phyloP scores from a whole-genome alignment of 768 basidiomycete species.

The Suillus brevipes region DNA sequence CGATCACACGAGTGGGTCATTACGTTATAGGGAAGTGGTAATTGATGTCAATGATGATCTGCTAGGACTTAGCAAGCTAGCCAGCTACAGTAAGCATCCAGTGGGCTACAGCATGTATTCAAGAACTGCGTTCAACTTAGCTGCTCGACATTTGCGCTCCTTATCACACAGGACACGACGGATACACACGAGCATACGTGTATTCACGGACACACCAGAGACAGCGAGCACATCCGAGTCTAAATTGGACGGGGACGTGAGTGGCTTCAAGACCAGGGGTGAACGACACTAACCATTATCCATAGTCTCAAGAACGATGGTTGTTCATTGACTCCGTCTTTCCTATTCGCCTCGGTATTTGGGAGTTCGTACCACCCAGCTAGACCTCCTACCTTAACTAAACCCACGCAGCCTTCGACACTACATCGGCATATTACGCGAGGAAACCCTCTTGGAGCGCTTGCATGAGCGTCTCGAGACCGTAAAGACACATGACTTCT shows the following conservation, averaged over 20 bases:
- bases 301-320: conserved; percentile 48
- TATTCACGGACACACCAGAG: conserved; percentile 5
- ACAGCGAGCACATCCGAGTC: conserved; percentile 19
- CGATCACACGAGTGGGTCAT: neutral
- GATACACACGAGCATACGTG: neutral
- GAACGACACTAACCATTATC: neutral
- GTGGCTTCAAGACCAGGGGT: neutral
- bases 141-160: conserved; percentile 6
- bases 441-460: conserved; percentile 53
- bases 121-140: conserved; percentile 11
- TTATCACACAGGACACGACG: conserved; percentile 5
- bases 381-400: conserved; percentile 10
- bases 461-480: conserved; percentile 50
- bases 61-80: neutral
- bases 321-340: conserved; percentile 79
- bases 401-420: conserved; percentile 55
- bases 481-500: conserved; percentile 58
- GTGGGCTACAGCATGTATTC: conserved; percentile 18
- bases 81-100: neutral
- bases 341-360: conserved; percentile 65
- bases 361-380: conserved; percentile 58
- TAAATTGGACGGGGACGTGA: neutral
- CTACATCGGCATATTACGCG: conserved; percentile 59
- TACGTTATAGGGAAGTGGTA: neutral
- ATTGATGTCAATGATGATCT: neutral